Evolutionary conservation across 139 green algal species (phyloP).

Genomic region (Chlamydomonas sphaeroides): DNA sequence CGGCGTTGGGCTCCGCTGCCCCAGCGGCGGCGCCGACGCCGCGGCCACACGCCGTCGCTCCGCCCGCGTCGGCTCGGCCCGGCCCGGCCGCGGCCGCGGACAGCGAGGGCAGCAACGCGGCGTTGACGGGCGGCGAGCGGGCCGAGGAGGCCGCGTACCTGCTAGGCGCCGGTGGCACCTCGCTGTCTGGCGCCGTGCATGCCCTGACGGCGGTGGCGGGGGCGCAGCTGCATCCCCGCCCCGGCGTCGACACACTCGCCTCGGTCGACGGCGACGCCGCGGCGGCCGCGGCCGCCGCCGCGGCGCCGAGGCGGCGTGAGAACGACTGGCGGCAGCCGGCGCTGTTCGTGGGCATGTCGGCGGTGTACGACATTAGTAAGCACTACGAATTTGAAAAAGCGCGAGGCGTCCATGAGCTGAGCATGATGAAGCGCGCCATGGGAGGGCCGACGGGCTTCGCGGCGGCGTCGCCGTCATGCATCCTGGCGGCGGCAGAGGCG

Average conservation of each 20-base stretch:
- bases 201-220: constrained; percentile 2
- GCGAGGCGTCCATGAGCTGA: constrained; percentile 77
- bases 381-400: constrained; percentile 85
- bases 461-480: constrained; percentile 71
- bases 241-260: background rate
- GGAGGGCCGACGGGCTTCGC: constrained; percentile 71
- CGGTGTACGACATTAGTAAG: constrained; percentile 85
- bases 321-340: constrained; percentile 56
- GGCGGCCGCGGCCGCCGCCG: constrained; percentile 1
- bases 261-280: background rate
- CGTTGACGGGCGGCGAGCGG: background rate
- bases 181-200: background rate
- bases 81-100: no score
- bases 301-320: background rate
- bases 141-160: constrained; percentile 1
- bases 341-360: constrained; percentile 62
- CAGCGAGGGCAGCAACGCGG: background rate
- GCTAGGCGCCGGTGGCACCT: constrained; percentile 2
- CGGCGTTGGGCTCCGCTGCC: background rate
- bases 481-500: constrained; percentile 52
- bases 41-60: background rate
- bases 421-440: constrained; percentile 86
- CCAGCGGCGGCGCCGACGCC: background rate
- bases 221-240: background rate
- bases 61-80: no score